Conservation (phyloP, 2,329 filamentous ascomycete species). For the Diaporthe sp. region DNA sequence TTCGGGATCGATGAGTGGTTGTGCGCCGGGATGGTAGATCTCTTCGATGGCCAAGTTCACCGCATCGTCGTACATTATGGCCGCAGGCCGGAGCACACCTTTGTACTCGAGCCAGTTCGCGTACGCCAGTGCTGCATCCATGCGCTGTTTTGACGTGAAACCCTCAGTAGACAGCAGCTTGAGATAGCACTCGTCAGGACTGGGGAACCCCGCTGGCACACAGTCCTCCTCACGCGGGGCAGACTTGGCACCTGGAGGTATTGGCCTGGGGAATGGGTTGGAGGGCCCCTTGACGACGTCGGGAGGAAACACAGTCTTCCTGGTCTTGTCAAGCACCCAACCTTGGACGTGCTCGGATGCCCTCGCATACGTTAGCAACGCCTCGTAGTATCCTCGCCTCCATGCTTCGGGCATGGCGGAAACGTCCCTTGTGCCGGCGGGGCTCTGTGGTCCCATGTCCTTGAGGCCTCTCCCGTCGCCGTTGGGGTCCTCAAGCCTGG, state of each 20-base stretch:
- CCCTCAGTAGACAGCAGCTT: slow-evolving; percentile 84
- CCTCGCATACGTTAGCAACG: slow-evolving; percentile 80
- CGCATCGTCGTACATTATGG: slow-evolving; percentile 80
- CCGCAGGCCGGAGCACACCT: slow-evolving; percentile 70
- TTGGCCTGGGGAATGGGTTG: slow-evolving; percentile 81
- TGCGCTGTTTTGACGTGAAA: slow-evolving; percentile 80
- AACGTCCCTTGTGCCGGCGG: slow-evolving; percentile 70
- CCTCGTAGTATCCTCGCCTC: slow-evolving; percentile 86
- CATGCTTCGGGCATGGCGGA: slow-evolving; percentile 82
- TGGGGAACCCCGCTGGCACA: slow-evolving; percentile 69
- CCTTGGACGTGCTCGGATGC: slow-evolving; percentile 85
- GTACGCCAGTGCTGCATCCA: slow-evolving; percentile 85
- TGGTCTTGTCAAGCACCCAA: slow-evolving; percentile 76
- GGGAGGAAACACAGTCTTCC: slow-evolving; percentile 74
- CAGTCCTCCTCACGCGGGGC: slow-evolving; percentile 82
- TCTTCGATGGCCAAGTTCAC: slow-evolving; percentile 77
- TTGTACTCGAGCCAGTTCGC: slow-evolving; percentile 89
- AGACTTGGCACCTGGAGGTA: slow-evolving; percentile 70
- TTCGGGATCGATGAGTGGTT: slow-evolving; percentile 66
- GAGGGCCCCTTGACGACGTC: slow-evolving; percentile 83
- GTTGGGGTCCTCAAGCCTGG: slow-evolving; percentile 74
- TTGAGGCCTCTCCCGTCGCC: slow-evolving; percentile 75
- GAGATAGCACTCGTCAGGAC: slow-evolving; percentile 82
- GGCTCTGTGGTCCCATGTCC: slow-evolving; percentile 62
- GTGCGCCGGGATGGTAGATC: slow-evolving; percentile 47